phyloP scores from a whole-genome alignment of 2,329 filamentous ascomycete species.

The Zalaria obscura region DNA sequence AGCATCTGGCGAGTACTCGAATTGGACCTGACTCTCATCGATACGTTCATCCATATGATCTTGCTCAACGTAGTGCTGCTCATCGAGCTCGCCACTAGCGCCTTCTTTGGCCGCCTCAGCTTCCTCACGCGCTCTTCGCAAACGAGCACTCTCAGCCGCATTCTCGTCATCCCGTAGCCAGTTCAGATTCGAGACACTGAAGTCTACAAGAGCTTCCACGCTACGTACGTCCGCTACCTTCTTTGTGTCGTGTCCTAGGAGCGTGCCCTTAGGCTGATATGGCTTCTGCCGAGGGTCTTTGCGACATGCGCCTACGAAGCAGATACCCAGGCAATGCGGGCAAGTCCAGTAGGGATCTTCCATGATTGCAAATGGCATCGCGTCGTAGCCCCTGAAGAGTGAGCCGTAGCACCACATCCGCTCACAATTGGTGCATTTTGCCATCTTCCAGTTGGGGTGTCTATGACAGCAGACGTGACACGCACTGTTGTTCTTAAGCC shows the following conservation, averaged over 20 bases:
- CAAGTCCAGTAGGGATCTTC: conserved; percentile 76
- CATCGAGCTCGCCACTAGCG: conserved; percentile 29
- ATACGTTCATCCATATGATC: conserved; percentile 8
- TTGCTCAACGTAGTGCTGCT: conserved; percentile 27
- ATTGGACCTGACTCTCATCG: conserved; percentile 22
- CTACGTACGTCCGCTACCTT: conserved; percentile 83
- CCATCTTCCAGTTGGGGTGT: conserved; percentile 74
- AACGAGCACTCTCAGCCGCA: conserved; percentile 21
- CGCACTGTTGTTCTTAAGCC: conserved; percentile 33
- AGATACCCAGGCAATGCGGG: conserved; percentile 72
- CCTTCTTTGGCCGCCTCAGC: conserved; percentile 38
- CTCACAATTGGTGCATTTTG: conserved; percentile 62
- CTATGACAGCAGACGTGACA: conserved; percentile 78
- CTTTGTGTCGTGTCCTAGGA: conserved; percentile 82
- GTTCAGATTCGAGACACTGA: conserved; percentile 71
- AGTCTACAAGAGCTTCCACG: conserved; percentile 81
- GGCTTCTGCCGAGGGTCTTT: conserved; percentile 54
- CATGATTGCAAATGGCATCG: conserved; percentile 71
- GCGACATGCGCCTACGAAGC: conserved; percentile 73
- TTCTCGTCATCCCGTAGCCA: conserved; percentile 54
- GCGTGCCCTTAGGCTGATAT: conserved; percentile 74
- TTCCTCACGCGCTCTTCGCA: conserved; percentile 33
- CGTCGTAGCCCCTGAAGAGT: conserved; percentile 80
- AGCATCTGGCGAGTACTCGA: conserved; percentile 26
- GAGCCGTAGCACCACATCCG: conserved; percentile 86